Base-by-base conservation (phyloP, 2,329 filamentous ascomycete species). In the Akanthomyces lecanii region DNA sequence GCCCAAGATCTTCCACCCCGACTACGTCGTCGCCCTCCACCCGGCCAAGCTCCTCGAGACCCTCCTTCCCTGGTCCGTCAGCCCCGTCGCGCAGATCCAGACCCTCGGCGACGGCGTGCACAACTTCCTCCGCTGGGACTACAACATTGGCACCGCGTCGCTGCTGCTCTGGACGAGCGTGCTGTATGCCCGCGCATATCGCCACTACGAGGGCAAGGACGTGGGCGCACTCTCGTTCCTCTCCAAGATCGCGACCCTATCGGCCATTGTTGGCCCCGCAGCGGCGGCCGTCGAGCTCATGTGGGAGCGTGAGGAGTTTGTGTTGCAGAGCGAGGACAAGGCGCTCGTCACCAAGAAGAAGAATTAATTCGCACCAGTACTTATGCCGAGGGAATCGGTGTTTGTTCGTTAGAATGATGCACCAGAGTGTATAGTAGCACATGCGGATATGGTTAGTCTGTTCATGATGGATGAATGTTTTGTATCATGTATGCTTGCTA, bases 241-340 rank as follows among this genome's bases (percentile, higher is more conserved):
- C 12, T 21, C 1, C 45, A 66, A 62, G 52, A 51, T 63, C 10
- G 64, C n/a, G 12, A 40, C 53, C n/a, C 52, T 69, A 30, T 52
- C 62, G 16, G 57, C 61, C 12, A 14, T 68, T 36, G 51, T 60
- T 10, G 65, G 67, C 4, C 67, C 66, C 2, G 63, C 63, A 0
- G 66, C 63, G 3, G 60, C 67, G 5, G 66, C 66, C 6, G 65
- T 68, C 3, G 63, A 65, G 61, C 51, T 69, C 40, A 65, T 68
- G 64, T 68, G 67, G 67, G 66, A 68, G 61, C 64, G 67, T 7
- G 67, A 69, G 44, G 66, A 67, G 63, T 53, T 66, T 14, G 61
- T 66, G 21, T 52, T 66, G 12, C 60, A 62, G 44, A 50, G 51
- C 44, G 60, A 62, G 51, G 60, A 62, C 44, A 62, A 62, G 52